These are phyloP conservation scores for sunflower (Helianthus annuus) DNA, from an alignment of 129 eudicot species.

Conservation along the genomic window HanXRQr2.0-SUNRISE NC_035433.2:61935953-61936452, in stretches of 20 bases:
- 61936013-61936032: constrained; percentile 49
- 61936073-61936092: constrained; percentile 53
- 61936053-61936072: constrained; percentile 69
- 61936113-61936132: constrained; percentile 57
- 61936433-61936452: constrained; percentile 29
- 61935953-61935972: constrained; percentile 49
- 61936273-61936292: constrained; percentile 43
- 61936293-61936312: constrained; percentile 51
- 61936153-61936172: constrained; percentile 47
- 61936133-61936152: constrained; percentile 64
- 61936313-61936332: constrained; percentile 64
- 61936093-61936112: constrained; percentile 65
- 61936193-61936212: constrained; percentile 89
- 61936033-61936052: constrained; percentile 58
- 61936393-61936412: constrained; percentile 45
- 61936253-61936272: constrained; percentile 35
- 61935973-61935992: constrained; percentile 48
- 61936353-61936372: constrained; percentile 73
- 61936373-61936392: constrained; percentile 72
- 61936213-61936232: constrained; percentile 87
- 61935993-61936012: constrained; percentile 44
- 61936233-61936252: constrained; percentile 63
- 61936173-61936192: constrained; percentile 59
- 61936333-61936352: constrained; percentile 79
- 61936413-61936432: constrained; percentile 2